A percentile compares a stretch with the other conserved stretches of the same genome.
Conservation (phyloP, 2,329 filamentous ascomycete genomes). For the Phaeosphaeriaceae sp. region DNA sequence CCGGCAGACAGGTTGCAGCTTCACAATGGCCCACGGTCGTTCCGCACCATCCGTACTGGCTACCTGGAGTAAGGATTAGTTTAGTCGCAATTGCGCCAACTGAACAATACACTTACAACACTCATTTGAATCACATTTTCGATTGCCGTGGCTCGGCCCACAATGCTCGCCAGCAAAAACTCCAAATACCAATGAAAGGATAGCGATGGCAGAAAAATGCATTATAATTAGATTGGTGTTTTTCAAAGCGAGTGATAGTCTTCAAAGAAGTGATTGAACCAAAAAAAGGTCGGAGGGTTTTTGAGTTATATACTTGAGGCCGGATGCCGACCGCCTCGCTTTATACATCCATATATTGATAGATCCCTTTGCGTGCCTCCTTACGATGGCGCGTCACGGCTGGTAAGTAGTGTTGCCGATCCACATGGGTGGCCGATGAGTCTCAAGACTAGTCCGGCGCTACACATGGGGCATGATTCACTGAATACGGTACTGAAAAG, state of each 20-base stretch:
- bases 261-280: no score
- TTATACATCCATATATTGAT: conserved; percentile 11
- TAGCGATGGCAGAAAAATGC: conserved; percentile 32
- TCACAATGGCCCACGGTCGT: conserved; percentile 45
- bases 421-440: conserved; percentile 12
- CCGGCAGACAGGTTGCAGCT: conserved; percentile 38
- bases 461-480: conserved; percentile 9
- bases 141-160: conserved; percentile 41
- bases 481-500: not conserved
- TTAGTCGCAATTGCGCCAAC: not conserved
- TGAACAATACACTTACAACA: conserved; percentile 39
- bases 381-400: conserved; percentile 10
- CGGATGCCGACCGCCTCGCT: not conserved
- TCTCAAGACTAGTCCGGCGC: conserved; percentile 20
- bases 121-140: conserved; percentile 40
- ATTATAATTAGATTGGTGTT: conserved; percentile 32
- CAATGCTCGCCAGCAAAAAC: conserved; percentile 41
- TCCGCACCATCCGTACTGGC: conserved; percentile 48
- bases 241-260: not conserved
- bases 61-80: conserved; percentile 29
- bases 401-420: conserved; percentile 18
- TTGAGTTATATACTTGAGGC: no score
- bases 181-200: conserved; percentile 34
- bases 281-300: no score
- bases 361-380: conserved; percentile 20